Evolutionary conservation across 1,284 basidiomycete genomes (phyloP), one percentile per base, ranked within the genome.

Genomic region (Polyporus tsugae): DNA sequence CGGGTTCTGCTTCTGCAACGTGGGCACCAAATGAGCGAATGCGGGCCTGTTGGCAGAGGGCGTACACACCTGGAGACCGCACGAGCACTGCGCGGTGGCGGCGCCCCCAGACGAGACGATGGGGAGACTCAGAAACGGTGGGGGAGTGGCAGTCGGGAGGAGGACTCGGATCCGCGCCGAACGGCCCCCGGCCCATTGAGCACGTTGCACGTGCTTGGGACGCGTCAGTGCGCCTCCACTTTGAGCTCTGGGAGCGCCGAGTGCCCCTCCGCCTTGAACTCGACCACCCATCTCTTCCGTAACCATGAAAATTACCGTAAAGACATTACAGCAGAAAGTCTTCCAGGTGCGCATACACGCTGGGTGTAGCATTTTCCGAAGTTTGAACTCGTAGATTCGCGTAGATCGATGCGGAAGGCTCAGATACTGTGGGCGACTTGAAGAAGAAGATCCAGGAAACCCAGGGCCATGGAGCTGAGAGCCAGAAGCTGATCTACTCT

Each of bases 401-500:
- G 29, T 55, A 96, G 94, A 84, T 97, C 83, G 95, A 97, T 72
- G 91, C 91, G 5, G 94, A 96, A 68, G 85, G 84, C 29, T 79
- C 85, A 55, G 91, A 96, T 70, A 94, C 95, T 36, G 87, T 99
- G 59, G 91, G 81, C 60, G 84, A 84, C 74, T 83, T 99, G 77
- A 99, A 99, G 87, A 79, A 85, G 75, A 96, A 94, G 89, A 97
- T 99, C 76, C 81, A 88, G 71, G 85, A 89, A 60, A 80, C 84
- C 9, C 95, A 98, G 77, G 91, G 91, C 17, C 93, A 96, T 80
- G 79, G 91, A 42, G 85, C 89, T 29, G 87, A 88, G 46, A 79
- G 81, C 64, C 96, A 98, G 84, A 99, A 99, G 86, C 86, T 99
- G 76, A 99, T 99, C 81, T 99, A 95, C 82, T 91, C 96, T 61